Base-by-base conservation (phyloP, 768 basidiomycete genomes). In the Pleurotus cornucopiae region DNA sequence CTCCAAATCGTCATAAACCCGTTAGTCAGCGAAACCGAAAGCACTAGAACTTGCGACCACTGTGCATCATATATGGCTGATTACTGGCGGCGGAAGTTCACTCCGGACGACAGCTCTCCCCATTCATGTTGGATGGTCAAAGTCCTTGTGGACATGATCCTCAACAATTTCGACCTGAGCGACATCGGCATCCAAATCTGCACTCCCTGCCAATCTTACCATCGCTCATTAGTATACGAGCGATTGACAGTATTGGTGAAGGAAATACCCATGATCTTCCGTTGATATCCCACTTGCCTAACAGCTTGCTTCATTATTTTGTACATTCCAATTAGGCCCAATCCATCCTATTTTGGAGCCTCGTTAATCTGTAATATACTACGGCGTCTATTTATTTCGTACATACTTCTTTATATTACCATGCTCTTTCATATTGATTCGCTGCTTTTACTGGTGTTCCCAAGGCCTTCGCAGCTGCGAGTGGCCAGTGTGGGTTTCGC, bases 391-490 rank as follows among this genome's bases (percentile, higher is more conserved):
- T 34, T 34, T 34, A 34, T 12, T 34, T 1, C 30, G 4, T 34
- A 34, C 30, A 34, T 34, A 34, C 30, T 34, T 34, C 7, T 23
- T 5, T 25, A 16, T 13, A 44, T 44, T 21, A 44, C 41, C 41
- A 44, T 13, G 74, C 84, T 14, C 84, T 70, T 65, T 87, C 84
- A 64, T 88, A 90, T 63, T 92, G 88, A 49, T 81, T 83, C 0
- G 89, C 85, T 2, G 84, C 75, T 61, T 85, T 84, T n/a, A 89
- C 78, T 1, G 78, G 77, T 5, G 80, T 78, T 18, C 82, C 84
- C 4, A 93, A 73, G 66, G 79, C 74, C 58, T 80, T 67, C 0
- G 91, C 90, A 13, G 87, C 85, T 6, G 65, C 60, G 16, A 89
- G 63, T 2, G 80, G 72, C 79, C 85, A 89, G 63, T 88, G 83